Evolutionary conservation across 176 grass and related monocot genomes (phyloP).

Genomic region (Triticum turgidum): DNA sequence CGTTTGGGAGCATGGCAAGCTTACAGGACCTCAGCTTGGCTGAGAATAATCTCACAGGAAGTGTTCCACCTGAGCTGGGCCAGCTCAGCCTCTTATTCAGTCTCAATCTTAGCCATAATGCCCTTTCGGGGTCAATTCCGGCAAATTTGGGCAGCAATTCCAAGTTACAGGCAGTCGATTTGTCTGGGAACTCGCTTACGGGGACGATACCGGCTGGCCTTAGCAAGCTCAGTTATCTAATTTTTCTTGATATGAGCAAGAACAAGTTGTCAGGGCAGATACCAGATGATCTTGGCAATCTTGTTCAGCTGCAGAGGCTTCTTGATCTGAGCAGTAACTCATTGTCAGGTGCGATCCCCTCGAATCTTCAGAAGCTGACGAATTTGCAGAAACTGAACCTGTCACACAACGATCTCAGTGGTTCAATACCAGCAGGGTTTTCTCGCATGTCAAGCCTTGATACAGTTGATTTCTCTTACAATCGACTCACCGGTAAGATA

Average conservation of each 20-base stretch:
- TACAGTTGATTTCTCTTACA: constrained; percentile 86
- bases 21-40: constrained; percentile 65
- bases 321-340: constrained; percentile 94
- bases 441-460: constrained; percentile 70
- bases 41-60: constrained; percentile 54
- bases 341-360: constrained; percentile 55
- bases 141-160: constrained; percentile 29
- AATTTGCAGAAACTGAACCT: constrained; percentile 68
- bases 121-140: constrained; percentile 50
- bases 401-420: constrained; percentile 67
- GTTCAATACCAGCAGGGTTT: constrained; percentile 57
- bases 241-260: constrained; percentile 70
- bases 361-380: constrained; percentile 53
- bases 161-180: constrained; percentile 50
- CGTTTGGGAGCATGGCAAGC: constrained; percentile 47
- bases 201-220: constrained; percentile 44
- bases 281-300: constrained; percentile 68
- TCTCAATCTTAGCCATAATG: constrained; percentile 76
- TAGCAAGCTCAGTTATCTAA: constrained; percentile 29
- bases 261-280: constrained; percentile 69
- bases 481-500: constrained; percentile 62
- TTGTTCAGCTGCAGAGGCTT: constrained; percentile 54
- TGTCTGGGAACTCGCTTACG: constrained; percentile 56
- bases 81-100: constrained; percentile 48
- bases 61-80: constrained; percentile 54